Percentiles rank a stretch among this genome's conserved stretches.
Evolutionary conservation across 768 basidiomycete species (phyloP).

Genomic region (Calocybe cyanea): DNA sequence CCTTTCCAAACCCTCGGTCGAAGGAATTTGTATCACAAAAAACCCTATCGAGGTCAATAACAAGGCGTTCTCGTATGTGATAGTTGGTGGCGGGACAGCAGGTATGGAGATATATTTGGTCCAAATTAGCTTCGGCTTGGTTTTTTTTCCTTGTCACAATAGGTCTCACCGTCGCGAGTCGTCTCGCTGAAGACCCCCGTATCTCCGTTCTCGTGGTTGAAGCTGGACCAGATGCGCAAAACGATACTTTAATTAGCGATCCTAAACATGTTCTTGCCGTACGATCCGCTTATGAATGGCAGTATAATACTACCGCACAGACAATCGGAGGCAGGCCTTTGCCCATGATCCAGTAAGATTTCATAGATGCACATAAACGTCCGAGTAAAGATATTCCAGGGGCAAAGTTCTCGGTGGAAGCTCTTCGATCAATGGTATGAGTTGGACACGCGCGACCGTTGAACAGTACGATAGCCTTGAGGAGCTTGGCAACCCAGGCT

Average conservation of each 20-base stretch:
- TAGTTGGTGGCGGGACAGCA: conserved; percentile 15
- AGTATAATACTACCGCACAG: conserved; percentile 13
- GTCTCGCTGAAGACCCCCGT: conserved; percentile 11
- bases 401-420: conserved; percentile 18
- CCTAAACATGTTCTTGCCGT: conserved; percentile 7
- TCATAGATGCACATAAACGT: neutral
- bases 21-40: conserved; percentile 9
- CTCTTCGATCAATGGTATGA: conserved; percentile 18
- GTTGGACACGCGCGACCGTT: conserved; percentile 17
- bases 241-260: conserved; percentile 10
- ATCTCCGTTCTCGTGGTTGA: conserved; percentile 11
- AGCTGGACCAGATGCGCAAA: conserved; percentile 15
- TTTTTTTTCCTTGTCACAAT: too few species aligned
- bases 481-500: conserved; percentile 17
- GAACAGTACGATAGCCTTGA: conserved; percentile 17
- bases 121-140: neutral
- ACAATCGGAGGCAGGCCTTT: conserved; percentile 7
- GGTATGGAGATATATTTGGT: neutral
- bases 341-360: conserved; percentile 9
- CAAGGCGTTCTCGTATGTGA: conserved; percentile 11
- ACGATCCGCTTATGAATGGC: conserved; percentile 4
- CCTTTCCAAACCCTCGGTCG: neutral
- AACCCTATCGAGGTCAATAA: conserved; percentile 8
- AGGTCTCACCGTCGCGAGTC: conserved; percentile 14
- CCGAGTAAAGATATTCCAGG: conserved; percentile 1